Base-by-base conservation (phyloP, 2,329 filamentous ascomycete genomes). In the Diaporthe ilicicola region DNA sequence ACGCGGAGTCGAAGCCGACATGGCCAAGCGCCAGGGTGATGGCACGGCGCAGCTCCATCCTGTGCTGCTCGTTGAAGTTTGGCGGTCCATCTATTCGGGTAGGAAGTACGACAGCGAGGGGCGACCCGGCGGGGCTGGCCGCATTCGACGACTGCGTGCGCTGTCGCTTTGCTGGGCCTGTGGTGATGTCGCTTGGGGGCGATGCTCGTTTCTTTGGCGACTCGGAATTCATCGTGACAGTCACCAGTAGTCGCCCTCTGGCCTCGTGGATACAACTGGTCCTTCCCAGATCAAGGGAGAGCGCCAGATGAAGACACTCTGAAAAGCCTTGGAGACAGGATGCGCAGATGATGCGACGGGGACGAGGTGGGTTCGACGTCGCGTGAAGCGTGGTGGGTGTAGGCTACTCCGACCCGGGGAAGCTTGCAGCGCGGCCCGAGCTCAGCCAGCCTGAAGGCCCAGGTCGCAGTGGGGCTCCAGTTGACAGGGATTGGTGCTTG, bases 1-100 rank as follows among this genome's bases (percentile, higher is more conserved):
- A 85, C 17, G 89, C 85, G 32, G 83, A 81, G 37, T 86, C 82
- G 74, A 91, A 92, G 34, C 90, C 90, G 46, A 90, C 86, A 72
- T 90, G 86, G 51, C 86, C 80, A 34, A 91, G 78, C 3, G 85
- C 84, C 69, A 91, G 77, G 0, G 84, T 86, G 69, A 91, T 87
- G 13, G 88, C 86, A 64, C 89, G 85, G 55, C 85, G 84, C 32
- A 92, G 80, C 1, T 85, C 83, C 50, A 77, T 76, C 65, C 82
- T 79, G n/a, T 81, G 78, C 72, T 80, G 74, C 51, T 78, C 78
- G 24, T 75, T 34, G 75, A 78, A 32, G 77, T 78, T 27, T 32
- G 73, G 24, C 70, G 74, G 50, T 22, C 61, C 69, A 17, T 67
- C 50, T 22, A 71, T n/a, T n/a, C 66, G 32, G 32, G 51, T 44